Percentiles rank a stretch among this genome's conserved stretches.
Conservation (phyloP, 202 grass and related monocot genomes). For the Bolboschoenoplectus hybrid region DNA sequence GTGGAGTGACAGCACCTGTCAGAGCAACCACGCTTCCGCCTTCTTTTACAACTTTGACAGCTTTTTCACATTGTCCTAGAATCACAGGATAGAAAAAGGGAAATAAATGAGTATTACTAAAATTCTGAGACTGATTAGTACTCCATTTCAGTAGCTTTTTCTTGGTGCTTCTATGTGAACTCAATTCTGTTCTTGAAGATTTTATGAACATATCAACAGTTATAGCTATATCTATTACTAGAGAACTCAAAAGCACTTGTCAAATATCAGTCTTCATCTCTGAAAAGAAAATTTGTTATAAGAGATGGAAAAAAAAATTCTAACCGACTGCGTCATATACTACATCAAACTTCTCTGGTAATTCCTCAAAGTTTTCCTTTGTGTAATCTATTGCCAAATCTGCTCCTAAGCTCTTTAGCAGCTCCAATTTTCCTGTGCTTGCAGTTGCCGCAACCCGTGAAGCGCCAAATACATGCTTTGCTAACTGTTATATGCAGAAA, state of each 20-base stretch:
- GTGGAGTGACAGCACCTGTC: conserved; percentile 63
- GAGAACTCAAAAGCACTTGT: neutral
- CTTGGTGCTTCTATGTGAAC: neutral
- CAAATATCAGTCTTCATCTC: neutral
- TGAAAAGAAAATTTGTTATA: neutral
- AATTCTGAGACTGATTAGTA: neutral
- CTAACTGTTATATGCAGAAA: conserved; percentile 53
- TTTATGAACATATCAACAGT: conserved; percentile 7
- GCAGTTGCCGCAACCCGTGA: conserved; percentile 75
- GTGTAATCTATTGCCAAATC: conserved; percentile 96
- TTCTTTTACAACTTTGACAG: conserved; percentile 73
- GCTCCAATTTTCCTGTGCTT: conserved; percentile 73
- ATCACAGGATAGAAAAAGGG: neutral
- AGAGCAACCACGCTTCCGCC: conserved; percentile 69
- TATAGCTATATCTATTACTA: neutral
- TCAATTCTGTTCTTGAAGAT: conserved; percentile 1
- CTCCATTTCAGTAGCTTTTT: neutral
- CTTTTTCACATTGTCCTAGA: conserved; percentile 86
- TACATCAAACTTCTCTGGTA: conserved; percentile 76
- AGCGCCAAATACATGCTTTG: conserved; percentile 74
- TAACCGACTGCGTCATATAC: conserved; percentile 84
- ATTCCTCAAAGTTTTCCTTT: conserved; percentile 74
- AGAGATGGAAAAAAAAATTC: conserved; percentile 15
- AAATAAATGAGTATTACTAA: conserved; percentile 10
- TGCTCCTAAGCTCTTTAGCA: conserved; percentile 74